Conservation (phyloP, 2,329 filamentous ascomycete species). For the Paecilomyces sp. region DNA sequence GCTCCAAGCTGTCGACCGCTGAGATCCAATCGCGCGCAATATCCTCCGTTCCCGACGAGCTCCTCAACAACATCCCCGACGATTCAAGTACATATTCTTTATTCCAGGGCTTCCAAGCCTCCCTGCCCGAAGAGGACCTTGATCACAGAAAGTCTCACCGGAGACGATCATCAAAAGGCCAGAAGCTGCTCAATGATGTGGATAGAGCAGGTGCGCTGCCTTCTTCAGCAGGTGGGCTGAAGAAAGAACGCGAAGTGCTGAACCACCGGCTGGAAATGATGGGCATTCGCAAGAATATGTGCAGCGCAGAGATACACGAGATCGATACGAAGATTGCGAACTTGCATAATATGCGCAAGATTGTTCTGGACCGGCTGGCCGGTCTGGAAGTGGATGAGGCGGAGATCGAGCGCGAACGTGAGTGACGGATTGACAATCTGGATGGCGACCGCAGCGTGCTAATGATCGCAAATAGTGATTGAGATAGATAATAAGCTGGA, state of each 20-base stretch:
- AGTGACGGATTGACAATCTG: constrained; percentile 23
- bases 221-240: constrained; percentile 64
- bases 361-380: constrained; percentile 80
- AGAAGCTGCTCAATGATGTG: constrained; percentile 60
- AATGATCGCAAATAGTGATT: constrained; percentile 33
- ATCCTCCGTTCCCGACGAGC: constrained; percentile 80
- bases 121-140: constrained; percentile 61
- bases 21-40: constrained; percentile 94
- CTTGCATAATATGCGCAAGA: constrained; percentile 83
- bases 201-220: constrained; percentile 53
- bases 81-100: constrained; percentile 80
- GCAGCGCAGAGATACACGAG: constrained; percentile 88
- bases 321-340: constrained; percentile 97
- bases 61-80: constrained; percentile 83
- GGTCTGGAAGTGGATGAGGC: constrained; percentile 85
- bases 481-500: constrained; percentile 57
- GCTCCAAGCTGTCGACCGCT: constrained; percentile 77
- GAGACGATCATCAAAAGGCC: constrained; percentile 63
- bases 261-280: constrained; percentile 87
- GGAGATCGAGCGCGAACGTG: constrained; percentile 80
- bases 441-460: background rate
- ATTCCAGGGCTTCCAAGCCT: constrained; percentile 94
- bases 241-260: constrained; percentile 71
- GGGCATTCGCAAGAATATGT: constrained; percentile 92
- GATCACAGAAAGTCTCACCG: constrained; percentile 62